Conservation (phyloP, 2,329 filamentous ascomycete genomes). For the Fonsecaea multimorphosa region DNA sequence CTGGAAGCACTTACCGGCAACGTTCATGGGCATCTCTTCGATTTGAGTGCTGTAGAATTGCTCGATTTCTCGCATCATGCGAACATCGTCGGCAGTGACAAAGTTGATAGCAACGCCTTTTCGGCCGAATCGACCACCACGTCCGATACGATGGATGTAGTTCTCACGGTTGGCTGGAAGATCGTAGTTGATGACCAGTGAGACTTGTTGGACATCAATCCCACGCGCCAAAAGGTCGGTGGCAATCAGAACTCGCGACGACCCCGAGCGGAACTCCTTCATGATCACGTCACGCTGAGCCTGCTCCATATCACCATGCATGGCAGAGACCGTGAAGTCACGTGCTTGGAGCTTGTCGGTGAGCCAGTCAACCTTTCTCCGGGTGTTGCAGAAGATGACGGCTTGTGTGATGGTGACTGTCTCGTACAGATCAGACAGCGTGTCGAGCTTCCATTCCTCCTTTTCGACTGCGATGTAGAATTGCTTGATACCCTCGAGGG, state of each 20-base stretch:
- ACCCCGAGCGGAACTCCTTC: constrained; percentile 99
- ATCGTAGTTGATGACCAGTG: constrained; percentile 99
- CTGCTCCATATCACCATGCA: constrained; percentile 99
- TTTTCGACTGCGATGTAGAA: constrained; percentile 99
- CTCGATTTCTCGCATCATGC: constrained; percentile 99
- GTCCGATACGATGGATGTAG: constrained; percentile 99
- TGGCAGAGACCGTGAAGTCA: constrained; percentile 99
- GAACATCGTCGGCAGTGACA: constrained; percentile 97
- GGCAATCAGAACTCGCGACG: constrained; percentile 97
- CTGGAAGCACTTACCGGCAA: constrained; percentile 62
- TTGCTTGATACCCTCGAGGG: constrained; percentile 99
- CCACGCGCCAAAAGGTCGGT: constrained; percentile 97
- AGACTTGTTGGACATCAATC: constrained; percentile 99
- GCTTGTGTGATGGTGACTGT: constrained; percentile 99
- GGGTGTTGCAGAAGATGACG: constrained; percentile 99
- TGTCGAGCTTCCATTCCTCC: constrained; percentile 99
- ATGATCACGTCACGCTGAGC: constrained; percentile 98
- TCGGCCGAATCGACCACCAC: constrained; percentile 98
- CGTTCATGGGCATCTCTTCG: constrained; percentile 99
- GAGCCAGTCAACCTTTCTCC: constrained; percentile 99
- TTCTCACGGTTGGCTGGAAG: constrained; percentile 98
- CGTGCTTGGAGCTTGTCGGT: constrained; percentile 98
- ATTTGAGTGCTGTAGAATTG: constrained; percentile 99
- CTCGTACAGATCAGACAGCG: constrained; percentile 97
- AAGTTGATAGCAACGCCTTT: constrained; percentile 99